Base-by-base conservation (phyloP, 164 flowering plant species). In the Platanus orientalis region DNA sequence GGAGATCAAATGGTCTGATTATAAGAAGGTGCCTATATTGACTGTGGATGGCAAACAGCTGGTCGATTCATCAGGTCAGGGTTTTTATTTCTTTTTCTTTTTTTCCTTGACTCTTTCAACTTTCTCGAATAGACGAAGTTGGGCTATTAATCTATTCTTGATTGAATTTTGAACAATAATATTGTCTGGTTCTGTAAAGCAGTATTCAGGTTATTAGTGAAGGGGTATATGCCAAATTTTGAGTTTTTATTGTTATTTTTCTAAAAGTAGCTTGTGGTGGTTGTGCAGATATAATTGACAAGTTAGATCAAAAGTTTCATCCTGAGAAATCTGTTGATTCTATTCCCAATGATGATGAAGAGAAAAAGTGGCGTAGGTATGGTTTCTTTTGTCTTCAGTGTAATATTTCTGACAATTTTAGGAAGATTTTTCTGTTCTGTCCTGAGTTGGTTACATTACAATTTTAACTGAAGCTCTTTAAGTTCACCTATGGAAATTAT, bases 1-100 rank as follows among this genome's bases (percentile, higher is more conserved):
- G 65, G 96, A 89, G 74, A 80, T 87, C 70, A 85, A 87, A 57
- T 89, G 88, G 89, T 85, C 92, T 39, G 89, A 85, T 40, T 89
- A 89, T 69, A 87, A 87, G 77, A 89, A 89, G 81, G 96, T 87
- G 45, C 96, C 96, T 16, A 82, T 89, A 52, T 42, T 89, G 67
- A 71, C 65, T 62, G 85, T 87, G 49, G 90, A 89, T 68, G 90
- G 89, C 17, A 83, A 85, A 66, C 79, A 78, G 66, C 61, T 89
- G 73, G 84, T 78, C 24, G 84, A 89, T 64, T 89, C 92, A 28
- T 87, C 92, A 76, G 92, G 96, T 87, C 20, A 16, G 2, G 39
- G 7, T 34, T 34, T 34, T 5, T 45, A 13, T 45, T 45, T 17
- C n/a, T 19, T 19, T 17, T 16, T 16, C 49, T 45, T 2, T 14